Evolutionary conservation across 805 yeast genomes (phyloP).

Genomic region (Pichia californica): DNA sequence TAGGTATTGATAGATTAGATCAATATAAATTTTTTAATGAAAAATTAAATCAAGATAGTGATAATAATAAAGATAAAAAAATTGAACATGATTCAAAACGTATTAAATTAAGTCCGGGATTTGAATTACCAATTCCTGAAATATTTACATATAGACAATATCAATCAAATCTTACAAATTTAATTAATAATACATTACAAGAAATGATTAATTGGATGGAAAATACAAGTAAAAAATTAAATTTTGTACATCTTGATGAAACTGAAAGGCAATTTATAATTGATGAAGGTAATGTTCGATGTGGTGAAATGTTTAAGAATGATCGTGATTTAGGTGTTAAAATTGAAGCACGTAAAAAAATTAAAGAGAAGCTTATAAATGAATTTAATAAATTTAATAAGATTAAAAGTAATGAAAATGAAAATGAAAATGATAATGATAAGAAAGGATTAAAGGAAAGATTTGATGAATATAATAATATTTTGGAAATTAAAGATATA

Average conservation of each 20-base stretch:
- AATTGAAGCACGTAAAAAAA: conserved; percentile 24
- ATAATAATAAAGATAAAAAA: neutral
- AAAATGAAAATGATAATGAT: neutral
- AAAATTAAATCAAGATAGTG: conserved; percentile 4
- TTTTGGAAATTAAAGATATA: conserved; percentile 8
- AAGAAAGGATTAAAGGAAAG: conserved; percentile 9
- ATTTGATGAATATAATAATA: conserved; percentile 7
- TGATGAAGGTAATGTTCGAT: conserved; percentile 34
- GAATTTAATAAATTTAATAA: conserved; percentile 19
- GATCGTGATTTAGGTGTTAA: conserved; percentile 29
- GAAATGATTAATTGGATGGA: conserved; percentile 23
- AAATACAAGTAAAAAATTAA: conserved; percentile 18
- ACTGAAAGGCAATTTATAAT: conserved; percentile 34
- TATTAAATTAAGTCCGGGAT: neutral
- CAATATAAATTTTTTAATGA: conserved; percentile 16
- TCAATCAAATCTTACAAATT: conserved; percentile 32
- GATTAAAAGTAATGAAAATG: conserved; percentile 13
- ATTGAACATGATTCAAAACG: conserved; percentile 1
- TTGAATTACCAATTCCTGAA: conserved; percentile 1
- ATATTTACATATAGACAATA: conserved; percentile 21
- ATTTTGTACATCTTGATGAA: conserved; percentile 28
- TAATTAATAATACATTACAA: conserved; percentile 31
- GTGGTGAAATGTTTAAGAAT: conserved; percentile 37
- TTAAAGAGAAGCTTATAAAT: conserved; percentile 25
- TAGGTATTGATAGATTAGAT: conserved; percentile 3